Evolutionary conservation across 768 basidiomycete genomes (phyloP).

Genomic region (Kockovaella imperatae): DNA sequence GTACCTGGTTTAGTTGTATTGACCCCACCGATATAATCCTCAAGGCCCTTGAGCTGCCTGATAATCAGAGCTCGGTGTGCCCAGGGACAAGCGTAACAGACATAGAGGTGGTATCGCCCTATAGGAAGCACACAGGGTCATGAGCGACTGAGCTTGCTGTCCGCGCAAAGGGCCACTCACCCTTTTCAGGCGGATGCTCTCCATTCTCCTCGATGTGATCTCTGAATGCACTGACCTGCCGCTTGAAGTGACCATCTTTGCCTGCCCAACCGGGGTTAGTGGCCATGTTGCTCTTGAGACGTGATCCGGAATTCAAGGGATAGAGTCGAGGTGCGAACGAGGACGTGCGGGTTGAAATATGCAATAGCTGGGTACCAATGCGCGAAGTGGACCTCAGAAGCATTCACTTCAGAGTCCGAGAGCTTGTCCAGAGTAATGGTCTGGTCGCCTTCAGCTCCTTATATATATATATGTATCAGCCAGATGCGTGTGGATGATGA

Average conservation of each 20-base stretch:
- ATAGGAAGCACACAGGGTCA: constrained; percentile 1
- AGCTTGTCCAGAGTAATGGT: too few relatives aligned
- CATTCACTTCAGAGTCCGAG: too few relatives aligned
- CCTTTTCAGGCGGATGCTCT: constrained; percentile 65
- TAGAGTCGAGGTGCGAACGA: not conserved
- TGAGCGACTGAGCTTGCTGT: not conserved
- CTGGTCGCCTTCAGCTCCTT: too few relatives aligned
- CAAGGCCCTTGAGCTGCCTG: constrained; percentile 84
- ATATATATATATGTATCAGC: too few relatives aligned
- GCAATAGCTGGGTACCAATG: too few relatives aligned
- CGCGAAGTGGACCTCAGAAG: too few relatives aligned
- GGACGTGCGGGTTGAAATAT: too few relatives aligned
- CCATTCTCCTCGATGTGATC: constrained; percentile 55
- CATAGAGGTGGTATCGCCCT: constrained; percentile 89
- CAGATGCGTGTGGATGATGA: too few relatives aligned
- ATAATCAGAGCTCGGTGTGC: constrained; percentile 83
- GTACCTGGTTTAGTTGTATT: not conserved
- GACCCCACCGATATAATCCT: constrained; percentile 66
- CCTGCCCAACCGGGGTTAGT: constrained; percentile 53
- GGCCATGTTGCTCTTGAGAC: constrained; percentile 35
- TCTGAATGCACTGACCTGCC: constrained; percentile 54
- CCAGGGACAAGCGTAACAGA: constrained; percentile 78
- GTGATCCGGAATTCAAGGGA: not conserved
- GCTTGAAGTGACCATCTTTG: constrained; percentile 61
- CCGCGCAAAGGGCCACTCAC: constrained; percentile 46